Evolutionary conservation across 2,329 filamentous ascomycete species (phyloP).

Genomic region (Raffaelea arxii): DNA sequence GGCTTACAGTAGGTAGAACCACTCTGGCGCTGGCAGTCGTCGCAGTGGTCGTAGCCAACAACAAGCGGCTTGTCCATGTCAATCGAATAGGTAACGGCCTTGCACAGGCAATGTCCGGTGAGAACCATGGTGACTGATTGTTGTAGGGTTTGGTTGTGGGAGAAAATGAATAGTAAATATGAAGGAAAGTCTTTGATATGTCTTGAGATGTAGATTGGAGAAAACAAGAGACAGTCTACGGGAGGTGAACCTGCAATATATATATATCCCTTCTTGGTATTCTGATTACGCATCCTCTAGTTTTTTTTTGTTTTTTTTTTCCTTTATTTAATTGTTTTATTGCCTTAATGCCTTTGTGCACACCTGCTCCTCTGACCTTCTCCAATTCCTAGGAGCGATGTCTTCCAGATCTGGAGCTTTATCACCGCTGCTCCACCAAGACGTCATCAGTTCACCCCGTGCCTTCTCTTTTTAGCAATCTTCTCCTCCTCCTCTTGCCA

Average conservation of each 20-base stretch:
- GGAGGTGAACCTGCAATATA: not conserved
- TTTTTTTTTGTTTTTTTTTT: no score
- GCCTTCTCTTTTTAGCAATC: no score
- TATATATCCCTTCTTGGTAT: not conserved
- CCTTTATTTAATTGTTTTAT: no score
- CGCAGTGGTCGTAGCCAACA: constrained; percentile 61
- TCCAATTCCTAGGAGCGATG: no score
- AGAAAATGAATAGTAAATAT: not conserved
- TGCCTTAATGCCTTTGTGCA: no score
- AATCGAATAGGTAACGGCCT: constrained; percentile 58
- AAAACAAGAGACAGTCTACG: not conserved
- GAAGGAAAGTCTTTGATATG: not conserved
- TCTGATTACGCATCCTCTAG: constrained; percentile 5
- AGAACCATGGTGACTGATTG: constrained; percentile 45
- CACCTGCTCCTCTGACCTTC: no score
- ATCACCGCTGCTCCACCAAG: no score
- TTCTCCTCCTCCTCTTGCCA: no score
- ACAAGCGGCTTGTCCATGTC: constrained; percentile 40
- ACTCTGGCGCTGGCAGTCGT: constrained; percentile 62
- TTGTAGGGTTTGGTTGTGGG: no score
- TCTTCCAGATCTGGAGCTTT: no score
- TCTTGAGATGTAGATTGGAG: not conserved
- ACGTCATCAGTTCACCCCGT: no score
- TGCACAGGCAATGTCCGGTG: constrained; percentile 62
- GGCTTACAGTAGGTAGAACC: constrained; percentile 59